Evolutionary conservation across 257 asterid genomes (phyloP), one percentile per base, ranked within the genome.

Genomic region (Thymus quinquecostatus): DNA sequence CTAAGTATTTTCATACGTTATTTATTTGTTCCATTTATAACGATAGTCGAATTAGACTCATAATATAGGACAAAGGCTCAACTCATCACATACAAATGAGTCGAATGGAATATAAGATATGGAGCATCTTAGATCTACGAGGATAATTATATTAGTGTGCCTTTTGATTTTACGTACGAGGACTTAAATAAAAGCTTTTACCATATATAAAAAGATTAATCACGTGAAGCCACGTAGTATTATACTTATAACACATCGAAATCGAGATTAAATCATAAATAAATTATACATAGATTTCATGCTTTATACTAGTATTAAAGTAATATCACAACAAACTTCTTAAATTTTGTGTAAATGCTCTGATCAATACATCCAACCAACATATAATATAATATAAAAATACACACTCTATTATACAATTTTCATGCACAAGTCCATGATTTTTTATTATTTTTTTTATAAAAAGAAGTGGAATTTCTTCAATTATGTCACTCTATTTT

Each of bases 71-170:
- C n/a, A n/a, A n/a, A n/a, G n/a, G 21, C 21, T 21, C 21, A 21
- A 21, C 21, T 21, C 0, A 21, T 21, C 21, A 21, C n/a, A n/a
- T n/a, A n/a, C 0, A 21, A 21, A 21, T 21, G 21, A 21, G 21
- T 21, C 0, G 21, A 21, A 21, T 0, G 0, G 21, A 21, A 0
- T 21, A 38, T 44, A 44, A 44, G 3, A 44, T 44, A 9, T 5
- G 1, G 47, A 44, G 49, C 49, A 44, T 44, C 49, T 64, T 76
- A 51, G 76, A 76, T 70, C 72, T 48, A 70, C 76, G 72, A 56
- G 72, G 80, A 55, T 54, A 60, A 53, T 11, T 7, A 41, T 51
- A 50, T 14, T 7, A 34, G 28, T 14, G 30, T 41, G 55, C 41
- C 6, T 38, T 38, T 38, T 0, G 6, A 3, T 2, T 55, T 65